A percentile compares a stretch with the other conserved stretches of the same genome.
Evolutionary conservation across 352 stramenopile species (phyloP).

Genomic region (Phytophthora kernoviae): DNA sequence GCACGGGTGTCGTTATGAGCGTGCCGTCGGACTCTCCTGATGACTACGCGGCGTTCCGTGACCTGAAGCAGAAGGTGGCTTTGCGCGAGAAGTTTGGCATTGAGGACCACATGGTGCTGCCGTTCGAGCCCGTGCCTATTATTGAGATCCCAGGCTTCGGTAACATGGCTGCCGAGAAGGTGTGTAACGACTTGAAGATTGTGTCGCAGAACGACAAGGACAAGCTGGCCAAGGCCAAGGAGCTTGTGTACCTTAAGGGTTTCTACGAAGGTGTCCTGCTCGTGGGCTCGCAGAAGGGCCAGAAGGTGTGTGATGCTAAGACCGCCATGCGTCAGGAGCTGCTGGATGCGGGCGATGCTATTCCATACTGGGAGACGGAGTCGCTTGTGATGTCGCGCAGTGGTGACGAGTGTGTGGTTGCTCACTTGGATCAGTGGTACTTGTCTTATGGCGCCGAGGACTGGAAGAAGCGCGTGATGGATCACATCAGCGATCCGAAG

Average conservation of each 20-base stretch:
- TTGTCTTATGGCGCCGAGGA: conserved; percentile 98
- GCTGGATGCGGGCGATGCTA: conserved; percentile 92
- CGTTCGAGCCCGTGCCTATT: conserved; percentile 99
- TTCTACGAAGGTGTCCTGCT: conserved; percentile 99
- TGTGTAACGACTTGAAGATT: conserved; percentile 98
- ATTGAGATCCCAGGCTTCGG: conserved; percentile 99
- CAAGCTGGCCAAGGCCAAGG: conserved; percentile 99
- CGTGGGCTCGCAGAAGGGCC: conserved; percentile 95
- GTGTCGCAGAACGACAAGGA: conserved; percentile 99
- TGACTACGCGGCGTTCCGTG: conserved; percentile 98
- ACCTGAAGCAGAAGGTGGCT: conserved; percentile 98
- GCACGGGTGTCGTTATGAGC: conserved; percentile 98
- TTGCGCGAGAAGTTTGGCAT: conserved; percentile 99
- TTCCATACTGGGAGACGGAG: conserved; percentile 99
- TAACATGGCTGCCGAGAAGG: conserved; percentile 94
- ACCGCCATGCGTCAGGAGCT: conserved; percentile 96
- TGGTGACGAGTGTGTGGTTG: conserved; percentile 99
- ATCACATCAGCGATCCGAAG: conserved; percentile 93
- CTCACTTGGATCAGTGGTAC: conserved; percentile 99
- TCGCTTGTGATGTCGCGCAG: conserved; percentile 96
- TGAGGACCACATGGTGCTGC: conserved; percentile 97
- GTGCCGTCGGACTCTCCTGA: conserved; percentile 99
- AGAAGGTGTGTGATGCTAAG: conserved; percentile 98
- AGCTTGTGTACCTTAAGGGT: conserved; percentile 98
- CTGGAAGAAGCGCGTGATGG: conserved; percentile 95